phyloP scores from a whole-genome alignment of 1,284 basidiomycete genomes.

The Fomitopsis pinicola region DNA sequence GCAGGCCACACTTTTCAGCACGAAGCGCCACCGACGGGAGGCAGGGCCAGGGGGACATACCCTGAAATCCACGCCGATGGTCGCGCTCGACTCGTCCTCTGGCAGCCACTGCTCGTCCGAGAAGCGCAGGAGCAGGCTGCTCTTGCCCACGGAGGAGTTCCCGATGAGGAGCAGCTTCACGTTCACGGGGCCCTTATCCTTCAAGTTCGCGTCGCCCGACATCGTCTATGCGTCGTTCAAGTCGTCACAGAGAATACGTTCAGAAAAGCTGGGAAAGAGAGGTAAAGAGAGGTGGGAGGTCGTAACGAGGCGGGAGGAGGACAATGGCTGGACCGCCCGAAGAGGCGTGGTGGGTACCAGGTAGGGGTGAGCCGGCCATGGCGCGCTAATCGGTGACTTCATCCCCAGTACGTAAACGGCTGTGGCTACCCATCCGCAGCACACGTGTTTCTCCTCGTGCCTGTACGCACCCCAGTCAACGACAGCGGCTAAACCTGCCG shows the following conservation, averaged over 20 bases:
- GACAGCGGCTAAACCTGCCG: no score
- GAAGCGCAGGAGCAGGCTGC: slow-evolving; percentile 88
- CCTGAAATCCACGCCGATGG: slow-evolving; percentile 86
- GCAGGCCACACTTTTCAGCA: background rate
- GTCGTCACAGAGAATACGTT: background rate
- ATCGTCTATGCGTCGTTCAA: slow-evolving; percentile 4
- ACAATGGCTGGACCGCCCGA: background rate
- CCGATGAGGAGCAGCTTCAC: slow-evolving; percentile 77
- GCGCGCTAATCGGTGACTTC: slow-evolving; percentile 1
- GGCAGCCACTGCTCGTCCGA: slow-evolving; percentile 96
- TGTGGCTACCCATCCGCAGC: background rate
- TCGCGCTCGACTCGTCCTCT: slow-evolving; percentile 92
- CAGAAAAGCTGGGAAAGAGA: background rate
- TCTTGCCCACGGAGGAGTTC: slow-evolving; percentile 91
- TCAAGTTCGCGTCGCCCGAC: slow-evolving; percentile 12
- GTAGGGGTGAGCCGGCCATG: slow-evolving; percentile 1
- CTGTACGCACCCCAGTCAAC: background rate
- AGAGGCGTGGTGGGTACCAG: background rate
- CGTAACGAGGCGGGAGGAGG: background rate
- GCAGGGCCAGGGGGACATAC: slow-evolving; percentile 37
- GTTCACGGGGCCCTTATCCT: slow-evolving; percentile 40
- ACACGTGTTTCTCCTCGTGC: background rate
- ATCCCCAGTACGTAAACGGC: slow-evolving; percentile 2
- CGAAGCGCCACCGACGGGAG: background rate
- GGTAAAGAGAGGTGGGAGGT: background rate